Base-by-base conservation (phyloP, 208 protist species). In the Trypanosoma vivax region DNA sequence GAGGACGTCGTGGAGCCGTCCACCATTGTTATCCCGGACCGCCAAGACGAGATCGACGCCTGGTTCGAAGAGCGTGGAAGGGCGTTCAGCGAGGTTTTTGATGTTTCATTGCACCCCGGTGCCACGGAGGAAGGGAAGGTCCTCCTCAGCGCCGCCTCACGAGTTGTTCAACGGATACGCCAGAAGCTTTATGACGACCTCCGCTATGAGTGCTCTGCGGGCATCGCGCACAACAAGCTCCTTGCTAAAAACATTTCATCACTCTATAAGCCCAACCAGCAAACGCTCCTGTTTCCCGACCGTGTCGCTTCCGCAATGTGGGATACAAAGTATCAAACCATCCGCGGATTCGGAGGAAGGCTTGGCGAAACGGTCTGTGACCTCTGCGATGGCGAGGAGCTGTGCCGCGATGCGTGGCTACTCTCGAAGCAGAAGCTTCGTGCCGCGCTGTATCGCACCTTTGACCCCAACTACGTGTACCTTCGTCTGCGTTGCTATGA, bases 341-440 rank as follows among this genome's bases (percentile, higher is more conserved):
- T 95, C 52, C 70, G 81, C n/a, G 81, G 76, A 24, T 89, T 90
- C 54, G 84, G 86, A 50, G 83, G 83, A 24, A 91, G 90, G 56
- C 73, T 90, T 39, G 90, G 87, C 13, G 57, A 66, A 3, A 40
- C 60, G 25, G 61, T 83, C 64, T 34, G 50, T n/a, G 13, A 21
- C 13, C 72, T 62, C 45, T 79, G 67, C 61, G 67, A 66, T 48
- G 66, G 58, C 0, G 70, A 60, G 37, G 46, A 50, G 47, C 28
- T 63, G 24, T 83, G 73, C 31, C 60, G 71, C 10, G 76, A 83
- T 34, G 59, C 68, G 48, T 90, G 82, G 82, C 43, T 81, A 25
- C 63, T 70, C 39, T 50, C 75, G 40, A 48, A 38, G 31, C 27
- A 54, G 33, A 27, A 19, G 3, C 5, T 65, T 33, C 30, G 43